Base-by-base conservation (phyloP, 192 early-diverging fungal species). In the Gigaspora rosea region DNA sequence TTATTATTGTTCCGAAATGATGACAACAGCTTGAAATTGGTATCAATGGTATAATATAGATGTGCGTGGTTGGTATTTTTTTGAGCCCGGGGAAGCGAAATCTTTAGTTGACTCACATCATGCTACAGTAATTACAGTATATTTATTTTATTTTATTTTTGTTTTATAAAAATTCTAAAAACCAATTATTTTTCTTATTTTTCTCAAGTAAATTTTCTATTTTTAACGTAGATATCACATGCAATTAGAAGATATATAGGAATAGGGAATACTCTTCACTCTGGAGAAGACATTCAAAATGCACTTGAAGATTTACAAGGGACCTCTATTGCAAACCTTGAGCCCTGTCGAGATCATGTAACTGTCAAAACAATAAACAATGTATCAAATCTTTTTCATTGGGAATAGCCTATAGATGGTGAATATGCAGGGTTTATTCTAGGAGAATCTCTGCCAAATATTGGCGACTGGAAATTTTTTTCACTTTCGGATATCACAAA, bases 41-140 rank as follows among this genome's bases (percentile, higher is more conserved):
- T 36, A 48, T 36, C 13, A 67, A 48, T 67, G 18, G 47, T 67
- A 67, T 67, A 67, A 67, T 67, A 49, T 67, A 48, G 47, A 67
- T 48, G 47, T 67, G 41, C 36, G 18, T 67, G 18, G 47, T 48
- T 67, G 18, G 65, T 67, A 48, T 48, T 67, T 47, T 46, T 67
- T 67, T 48, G 47, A 67, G 13, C 65, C 41, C 1, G 59, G n/a
- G n/a, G 27, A 62, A 62, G 59, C 27, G 7, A 62, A 62, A 62
- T 62, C 59, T 62, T 32, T 62, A 27, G 59, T 62, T 9, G 22
- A 32, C 32, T 62, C 59, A 10, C 22, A 62, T 62, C 22, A 62
- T 62, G 59, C 18, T 27, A 3, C 18, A 2, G 27, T 20, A 9
- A 62, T n/a, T n/a, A n/a, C n/a, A n/a, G n/a, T 0, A 9, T 61